Evolutionary conservation across 495 filamentous ascomycete genomes (phyloP).

Genomic region (Aspergillus avenaceus): DNA sequence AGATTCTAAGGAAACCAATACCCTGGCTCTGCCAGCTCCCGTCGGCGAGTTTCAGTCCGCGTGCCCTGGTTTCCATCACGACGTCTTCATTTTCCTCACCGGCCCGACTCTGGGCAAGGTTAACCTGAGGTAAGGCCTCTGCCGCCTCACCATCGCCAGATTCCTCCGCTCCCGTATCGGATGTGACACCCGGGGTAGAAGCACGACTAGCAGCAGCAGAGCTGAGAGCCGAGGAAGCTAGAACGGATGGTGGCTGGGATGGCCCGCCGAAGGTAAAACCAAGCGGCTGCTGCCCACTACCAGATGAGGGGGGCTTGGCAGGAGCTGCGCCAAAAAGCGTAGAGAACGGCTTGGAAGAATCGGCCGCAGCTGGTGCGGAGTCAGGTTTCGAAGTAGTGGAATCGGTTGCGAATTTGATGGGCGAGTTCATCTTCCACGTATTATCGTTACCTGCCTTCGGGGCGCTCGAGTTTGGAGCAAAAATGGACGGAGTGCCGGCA

Average conservation of each 20-base stretch:
- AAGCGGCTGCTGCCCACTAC: constrained; percentile 18
- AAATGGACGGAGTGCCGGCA: constrained; percentile 19
- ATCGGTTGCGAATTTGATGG: constrained; percentile 44
- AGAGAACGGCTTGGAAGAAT: constrained; percentile 33
- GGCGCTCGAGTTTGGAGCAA: constrained; percentile 8
- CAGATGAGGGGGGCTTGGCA: constrained; percentile 25
- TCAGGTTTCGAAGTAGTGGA: constrained; percentile 19
- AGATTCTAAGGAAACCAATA: constrained; percentile 59
- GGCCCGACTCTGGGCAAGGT: constrained; percentile 56
- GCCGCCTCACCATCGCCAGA: constrained; percentile 50
- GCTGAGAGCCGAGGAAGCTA: constrained; percentile 31
- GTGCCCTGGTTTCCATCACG: constrained; percentile 58
- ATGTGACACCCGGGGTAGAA: constrained; percentile 47
- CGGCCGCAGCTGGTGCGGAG: constrained; percentile 26
- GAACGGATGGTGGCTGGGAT: constrained; percentile 25
- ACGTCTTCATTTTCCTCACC: constrained; percentile 70
- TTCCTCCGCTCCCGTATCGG: constrained; percentile 58
- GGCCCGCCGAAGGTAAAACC: constrained; percentile 38
- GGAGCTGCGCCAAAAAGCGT: constrained; percentile 38
- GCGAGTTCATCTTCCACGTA: constrained; percentile 49
- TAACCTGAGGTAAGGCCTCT: constrained; percentile 49
- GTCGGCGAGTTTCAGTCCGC: constrained; percentile 50
- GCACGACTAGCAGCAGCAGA: constrained; percentile 28
- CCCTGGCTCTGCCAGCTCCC: constrained; percentile 56
- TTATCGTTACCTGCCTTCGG: constrained; percentile 33